Percentiles rank a stretch among this genome's conserved stretches.
Evolutionary conservation across 2,329 filamentous ascomycete genomes (phyloP).

Genomic region (Mycocentrospora acerina): DNA sequence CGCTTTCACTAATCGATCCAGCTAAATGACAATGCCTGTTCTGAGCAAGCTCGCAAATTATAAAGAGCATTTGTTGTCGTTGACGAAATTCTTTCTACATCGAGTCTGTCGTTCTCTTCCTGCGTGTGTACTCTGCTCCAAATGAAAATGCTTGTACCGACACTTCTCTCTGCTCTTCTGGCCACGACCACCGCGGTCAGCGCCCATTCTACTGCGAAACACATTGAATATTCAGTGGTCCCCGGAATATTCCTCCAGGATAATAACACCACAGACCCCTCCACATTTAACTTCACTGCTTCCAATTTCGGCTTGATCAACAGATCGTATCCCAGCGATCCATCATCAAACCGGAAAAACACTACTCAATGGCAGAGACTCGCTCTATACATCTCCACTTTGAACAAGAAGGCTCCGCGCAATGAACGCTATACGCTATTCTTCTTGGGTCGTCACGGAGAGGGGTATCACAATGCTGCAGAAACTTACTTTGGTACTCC

Average conservation of each 20-base stretch:
- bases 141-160: slow-evolving; percentile 18
- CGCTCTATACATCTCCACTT: slow-evolving; percentile 55
- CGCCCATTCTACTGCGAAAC: slow-evolving; percentile 18
- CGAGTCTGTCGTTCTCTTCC: not conserved
- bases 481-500: slow-evolving; percentile 68
- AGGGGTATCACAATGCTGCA: slow-evolving; percentile 67
- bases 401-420: slow-evolving; percentile 53
- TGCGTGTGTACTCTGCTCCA: not conserved
- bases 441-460: slow-evolving; percentile 69
- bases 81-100: no score
- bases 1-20: no score
- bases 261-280: slow-evolving; percentile 56
- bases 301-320: slow-evolving; percentile 68
- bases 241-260: slow-evolving; percentile 67
- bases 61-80: no score
- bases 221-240: slow-evolving; percentile 62
- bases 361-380: slow-evolving; percentile 68
- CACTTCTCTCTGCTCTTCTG: slow-evolving; percentile 17
- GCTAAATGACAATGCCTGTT: slow-evolving; percentile 3
- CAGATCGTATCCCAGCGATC: slow-evolving; percentile 61
- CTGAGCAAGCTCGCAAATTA: slow-evolving; percentile 10
- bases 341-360: slow-evolving; percentile 36
- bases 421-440: slow-evolving; percentile 65
- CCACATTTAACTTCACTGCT: slow-evolving; percentile 50
- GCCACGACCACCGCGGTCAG: slow-evolving; percentile 15